A percentile compares a stretch with the other conserved stretches of the same genome.
Evolutionary conservation across 2,329 filamentous ascomycete genomes (phyloP).

Genomic region (Botrytis fabae): DNA sequence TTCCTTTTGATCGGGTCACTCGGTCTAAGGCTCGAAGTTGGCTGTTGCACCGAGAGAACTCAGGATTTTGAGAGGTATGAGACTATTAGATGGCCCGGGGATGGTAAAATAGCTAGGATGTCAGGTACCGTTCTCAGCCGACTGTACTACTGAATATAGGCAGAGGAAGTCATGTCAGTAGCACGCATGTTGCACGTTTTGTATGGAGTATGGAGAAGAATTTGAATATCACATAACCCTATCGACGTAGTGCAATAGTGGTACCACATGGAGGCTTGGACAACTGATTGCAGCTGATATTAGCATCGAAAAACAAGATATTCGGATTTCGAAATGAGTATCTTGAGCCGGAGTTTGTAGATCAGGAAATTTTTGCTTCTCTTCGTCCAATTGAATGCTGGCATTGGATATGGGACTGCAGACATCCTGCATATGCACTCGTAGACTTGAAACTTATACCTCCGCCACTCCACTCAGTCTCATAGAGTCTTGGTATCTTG

Average conservation of each 20-base stretch:
- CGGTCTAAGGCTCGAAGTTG: neutral
- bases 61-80: neutral
- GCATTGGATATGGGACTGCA: slow-evolving; percentile 1
- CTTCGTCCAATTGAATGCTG: neutral
- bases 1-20: neutral
- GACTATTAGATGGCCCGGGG: neutral
- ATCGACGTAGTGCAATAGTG: neutral
- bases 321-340: neutral
- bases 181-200: slow-evolving; percentile 17
- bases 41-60: neutral
- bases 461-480: neutral
- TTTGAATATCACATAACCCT: neutral
- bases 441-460: neutral
- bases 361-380: neutral
- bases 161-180: slow-evolving; percentile 7
- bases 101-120: neutral
- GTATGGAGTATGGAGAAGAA: neutral
- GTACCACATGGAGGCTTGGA: neutral
- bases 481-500: neutral
- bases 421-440: neutral
- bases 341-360: neutral
- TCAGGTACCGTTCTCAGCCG: slow-evolving; percentile 22
- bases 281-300: neutral
- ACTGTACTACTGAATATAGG: slow-evolving; percentile 4
- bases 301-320: neutral